Conservation (phyloP, 352 stramenopile species). For the Globisporangium parvum region DNA sequence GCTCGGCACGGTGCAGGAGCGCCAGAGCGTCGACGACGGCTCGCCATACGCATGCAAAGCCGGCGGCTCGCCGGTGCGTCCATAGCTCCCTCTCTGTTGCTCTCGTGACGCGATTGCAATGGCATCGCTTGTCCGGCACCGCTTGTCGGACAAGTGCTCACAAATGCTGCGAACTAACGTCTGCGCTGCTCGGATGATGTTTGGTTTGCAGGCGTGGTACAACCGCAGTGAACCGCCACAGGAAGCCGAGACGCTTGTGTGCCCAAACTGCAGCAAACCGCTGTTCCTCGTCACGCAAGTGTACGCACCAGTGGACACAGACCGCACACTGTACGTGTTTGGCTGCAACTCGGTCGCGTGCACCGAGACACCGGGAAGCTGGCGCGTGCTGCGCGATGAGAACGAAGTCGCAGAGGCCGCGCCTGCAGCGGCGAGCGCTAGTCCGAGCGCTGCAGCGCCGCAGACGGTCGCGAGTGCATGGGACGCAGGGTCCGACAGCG, state of each 20-base stretch:
- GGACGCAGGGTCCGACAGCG: constrained; percentile 24
- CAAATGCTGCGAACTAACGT: neutral
- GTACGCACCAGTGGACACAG: constrained; percentile 65
- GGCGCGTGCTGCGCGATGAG: constrained; percentile 72
- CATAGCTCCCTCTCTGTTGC: neutral
- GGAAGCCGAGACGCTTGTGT: constrained; percentile 35
- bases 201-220: constrained; percentile 45
- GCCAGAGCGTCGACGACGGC: constrained; percentile 50
- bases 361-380: constrained; percentile 52
- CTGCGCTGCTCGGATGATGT: neutral
- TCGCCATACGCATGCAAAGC: constrained; percentile 76
- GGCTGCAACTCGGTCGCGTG: constrained; percentile 80
- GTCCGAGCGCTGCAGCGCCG: neutral
- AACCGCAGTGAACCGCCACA: constrained; percentile 20
- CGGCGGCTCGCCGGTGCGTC: constrained; percentile 61
- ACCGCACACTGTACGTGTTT: constrained; percentile 80
- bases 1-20: constrained; percentile 64
- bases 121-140: neutral
- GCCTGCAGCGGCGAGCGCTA: neutral
- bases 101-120: neutral
- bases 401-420: constrained; percentile 9
- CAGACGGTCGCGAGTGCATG: constrained; percentile 18
- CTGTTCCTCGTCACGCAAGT: constrained; percentile 74
- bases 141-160: no score
- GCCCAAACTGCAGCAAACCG: constrained; percentile 43